Percentiles rank a stretch among this genome's conserved stretches.
Evolutionary conservation across 306 rosid genomes (phyloP).

Genomic region (Hippophae gyantsensis): DNA sequence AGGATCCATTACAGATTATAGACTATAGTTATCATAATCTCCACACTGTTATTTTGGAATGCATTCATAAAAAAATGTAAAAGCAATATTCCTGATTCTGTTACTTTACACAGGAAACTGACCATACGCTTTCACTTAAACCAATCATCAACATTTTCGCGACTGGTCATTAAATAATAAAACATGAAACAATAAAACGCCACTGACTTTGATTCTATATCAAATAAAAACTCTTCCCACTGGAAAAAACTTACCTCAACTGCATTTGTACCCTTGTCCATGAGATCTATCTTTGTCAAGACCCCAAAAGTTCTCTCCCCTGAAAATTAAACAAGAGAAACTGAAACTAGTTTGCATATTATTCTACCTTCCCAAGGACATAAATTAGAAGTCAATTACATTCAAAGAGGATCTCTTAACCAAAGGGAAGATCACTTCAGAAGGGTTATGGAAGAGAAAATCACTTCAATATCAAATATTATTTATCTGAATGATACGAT

Average conservation of each 20-base stretch:
- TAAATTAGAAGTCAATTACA: neutral
- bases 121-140: too few relatives aligned
- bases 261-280: constrained; percentile 48
- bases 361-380: neutral
- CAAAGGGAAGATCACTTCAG: neutral
- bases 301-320: constrained; percentile 48
- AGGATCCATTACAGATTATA: too few relatives aligned
- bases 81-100: too few relatives aligned
- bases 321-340: constrained; percentile 9
- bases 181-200: neutral
- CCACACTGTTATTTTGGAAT: too few relatives aligned
- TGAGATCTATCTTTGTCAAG: constrained; percentile 39
- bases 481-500: neutral
- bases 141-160: neutral
- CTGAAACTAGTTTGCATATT: neutral
- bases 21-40: too few relatives aligned
- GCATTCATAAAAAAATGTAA: too few relatives aligned
- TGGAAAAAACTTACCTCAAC: constrained; percentile 30
- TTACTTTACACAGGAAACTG: too few relatives aligned
- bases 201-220: neutral
- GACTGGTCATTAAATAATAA: neutral
- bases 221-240: neutral
- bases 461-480: neutral
- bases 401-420: neutral
- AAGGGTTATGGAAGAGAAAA: neutral